Evolutionary conservation across 306 rosid species (phyloP), one percentile per base, ranked within the genome.

Genomic region (Cucumis melo): DNA sequence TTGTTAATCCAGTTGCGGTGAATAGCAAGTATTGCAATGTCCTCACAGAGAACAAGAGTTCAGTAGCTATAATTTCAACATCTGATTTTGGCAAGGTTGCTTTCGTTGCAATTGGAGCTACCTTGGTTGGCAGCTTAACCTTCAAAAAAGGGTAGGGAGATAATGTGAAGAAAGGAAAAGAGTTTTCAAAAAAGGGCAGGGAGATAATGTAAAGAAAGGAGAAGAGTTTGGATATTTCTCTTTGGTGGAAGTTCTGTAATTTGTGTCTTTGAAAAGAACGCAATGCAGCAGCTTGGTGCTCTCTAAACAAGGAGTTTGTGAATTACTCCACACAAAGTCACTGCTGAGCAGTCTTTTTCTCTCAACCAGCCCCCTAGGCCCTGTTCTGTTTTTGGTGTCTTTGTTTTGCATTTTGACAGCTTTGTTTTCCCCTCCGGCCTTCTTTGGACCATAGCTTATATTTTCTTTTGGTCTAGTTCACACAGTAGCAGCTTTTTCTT

Each of bases 221-320:
- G 98, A 94, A 19, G 96, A 94, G 98, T 96, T 90, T 94, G 98
- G 98, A 80, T 91, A 91, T 84, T 94, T 94, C 88, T 91, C 97
- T 59, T 94, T 94, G 96, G 98, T 58, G 98, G 98, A 84, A 94
- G 97, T 88, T 91, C 98, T 14, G 97, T 91, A 41, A 91, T 94
- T 63, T 70, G 89, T 90, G 89, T 90, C 77, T 91, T 94, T 14
- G 91, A 88, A 84, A 89, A 90, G 98, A 27, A 27, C 2, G 29
- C 29, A 27, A 27, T 0, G 29, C 2, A 27, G 29, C 29, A 27
- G 29, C 29, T 27, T 27, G 29, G 29, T 27, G 29, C 29, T 27
- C 29, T 27, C 29, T 27, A 27, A 27, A 27, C 29, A 27, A 27
- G 1, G 2, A 27, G 29, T 0, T 27, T 27, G 29, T 27, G 29